Evolutionary conservation across 306 rosid species (phyloP).

Genomic region (Cercis canadensis): DNA sequence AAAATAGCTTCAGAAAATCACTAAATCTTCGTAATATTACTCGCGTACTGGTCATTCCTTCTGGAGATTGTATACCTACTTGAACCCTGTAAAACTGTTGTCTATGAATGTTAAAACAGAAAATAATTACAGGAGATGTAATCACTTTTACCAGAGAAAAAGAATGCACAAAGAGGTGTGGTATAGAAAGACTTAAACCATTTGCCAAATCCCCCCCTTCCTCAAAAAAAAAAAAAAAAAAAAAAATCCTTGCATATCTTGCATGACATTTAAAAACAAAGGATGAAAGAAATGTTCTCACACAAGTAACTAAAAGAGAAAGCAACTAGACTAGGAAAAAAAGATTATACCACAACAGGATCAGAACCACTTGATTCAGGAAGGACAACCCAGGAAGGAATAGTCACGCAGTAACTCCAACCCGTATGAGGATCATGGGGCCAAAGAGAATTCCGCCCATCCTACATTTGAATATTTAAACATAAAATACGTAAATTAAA

Average conservation of each 20-base stretch:
- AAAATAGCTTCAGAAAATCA: slow-evolving; percentile 69
- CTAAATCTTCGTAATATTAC: slow-evolving; percentile 76
- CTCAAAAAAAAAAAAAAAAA: no score
- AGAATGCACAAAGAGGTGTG: background rate
- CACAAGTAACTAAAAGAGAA: background rate
- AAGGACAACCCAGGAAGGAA: slow-evolving; percentile 77
- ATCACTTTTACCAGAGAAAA: slow-evolving; percentile 2
- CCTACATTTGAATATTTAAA: slow-evolving; percentile 45
- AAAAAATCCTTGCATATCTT: background rate
- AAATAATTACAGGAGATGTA: background rate
- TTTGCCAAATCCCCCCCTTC: background rate
- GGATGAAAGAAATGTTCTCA: background rate
- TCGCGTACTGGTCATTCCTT: slow-evolving; percentile 73
- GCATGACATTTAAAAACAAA: background rate
- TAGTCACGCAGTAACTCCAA: slow-evolving; percentile 79
- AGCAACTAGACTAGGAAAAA: background rate
- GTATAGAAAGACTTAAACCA: slow-evolving; percentile 10
- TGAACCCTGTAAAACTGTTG: slow-evolving; percentile 85
- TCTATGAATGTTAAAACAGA: slow-evolving; percentile 37
- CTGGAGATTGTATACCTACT: slow-evolving; percentile 85
- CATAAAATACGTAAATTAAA: background rate
- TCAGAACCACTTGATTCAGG: slow-evolving; percentile 66
- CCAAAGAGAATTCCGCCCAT: slow-evolving; percentile 73
- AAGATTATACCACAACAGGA: slow-evolving; percentile 65
- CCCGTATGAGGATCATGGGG: slow-evolving; percentile 67